phyloP scores from a whole-genome alignment of 495 filamentous ascomycete genomes.

The Tuber magnatum region DNA sequence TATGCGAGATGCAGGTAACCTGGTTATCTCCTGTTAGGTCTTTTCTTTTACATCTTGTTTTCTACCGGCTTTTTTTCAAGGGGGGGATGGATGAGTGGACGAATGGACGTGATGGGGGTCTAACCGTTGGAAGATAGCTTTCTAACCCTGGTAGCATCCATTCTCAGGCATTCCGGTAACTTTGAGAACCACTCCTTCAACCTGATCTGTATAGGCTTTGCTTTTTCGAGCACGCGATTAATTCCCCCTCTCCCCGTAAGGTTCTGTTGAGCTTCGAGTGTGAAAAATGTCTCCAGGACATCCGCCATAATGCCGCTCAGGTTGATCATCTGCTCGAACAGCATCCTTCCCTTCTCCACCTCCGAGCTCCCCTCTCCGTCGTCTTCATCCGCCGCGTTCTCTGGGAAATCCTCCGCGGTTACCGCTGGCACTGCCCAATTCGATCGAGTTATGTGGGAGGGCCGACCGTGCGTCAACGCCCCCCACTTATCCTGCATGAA shows the following conservation, averaged over 20 bases:
- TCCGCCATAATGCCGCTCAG: slow-evolving; percentile 70
- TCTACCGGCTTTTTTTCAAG: neutral
- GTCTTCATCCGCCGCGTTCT: slow-evolving; percentile 50
- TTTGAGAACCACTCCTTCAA: slow-evolving; percentile 72
- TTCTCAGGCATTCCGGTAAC: slow-evolving; percentile 58
- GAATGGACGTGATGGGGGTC: slow-evolving; percentile 28
- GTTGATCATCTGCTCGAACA: slow-evolving; percentile 67
- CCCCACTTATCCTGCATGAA: slow-evolving; percentile 95
- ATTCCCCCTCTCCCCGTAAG: slow-evolving; percentile 41
- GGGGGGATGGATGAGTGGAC: neutral
- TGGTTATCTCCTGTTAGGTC: slow-evolving; percentile 38
- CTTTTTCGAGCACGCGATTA: slow-evolving; percentile 57
- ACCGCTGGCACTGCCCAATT: slow-evolving; percentile 77
- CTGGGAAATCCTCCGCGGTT: slow-evolving; percentile 63
- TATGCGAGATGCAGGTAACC: slow-evolving; percentile 78
- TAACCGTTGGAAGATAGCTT: slow-evolving; percentile 46
- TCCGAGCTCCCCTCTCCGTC: slow-evolving; percentile 53
- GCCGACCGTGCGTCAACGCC: slow-evolving; percentile 74
- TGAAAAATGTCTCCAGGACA: slow-evolving; percentile 72
- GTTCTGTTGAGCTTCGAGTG: slow-evolving; percentile 43
- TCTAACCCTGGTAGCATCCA: slow-evolving; percentile 50
- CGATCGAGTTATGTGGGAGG: slow-evolving; percentile 69
- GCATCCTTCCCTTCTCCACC: slow-evolving; percentile 58
- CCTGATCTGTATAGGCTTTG: slow-evolving; percentile 76
- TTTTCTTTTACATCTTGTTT: slow-evolving; percentile 3